Base-by-base conservation (phyloP, 2,329 filamentous ascomycete genomes). In the Aspergillus latus region DNA sequence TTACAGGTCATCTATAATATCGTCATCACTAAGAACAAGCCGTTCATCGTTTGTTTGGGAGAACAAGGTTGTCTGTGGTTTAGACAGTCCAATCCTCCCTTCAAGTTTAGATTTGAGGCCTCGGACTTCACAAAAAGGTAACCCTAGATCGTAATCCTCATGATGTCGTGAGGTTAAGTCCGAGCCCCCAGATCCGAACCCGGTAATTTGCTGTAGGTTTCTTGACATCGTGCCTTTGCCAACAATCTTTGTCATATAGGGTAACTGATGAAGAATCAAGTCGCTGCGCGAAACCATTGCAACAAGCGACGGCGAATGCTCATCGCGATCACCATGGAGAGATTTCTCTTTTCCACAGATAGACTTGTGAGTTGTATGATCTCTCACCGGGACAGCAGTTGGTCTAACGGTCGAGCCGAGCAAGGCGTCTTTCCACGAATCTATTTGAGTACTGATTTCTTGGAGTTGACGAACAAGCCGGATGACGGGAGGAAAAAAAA, bases 401-500 rank as follows among this genome's bases (percentile, higher is more conserved):
- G 60, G 82, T 60, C 57, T 71, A 66, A 60, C 71, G 73, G 37
- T 67, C 68, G 32, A 71, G 55, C 69, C 61, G 10, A 72, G 62
- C 45, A 62, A 70, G 53, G 60, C 74, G 59, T 54, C 74, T 70
- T 62, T 68, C 74, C 69, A 80, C 43, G 68, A 58, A 60, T 72
- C 51, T 57, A 96, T 76, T 1, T 90, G 72, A 0, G 84, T 86
- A 59, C 90, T 88, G 5, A 93, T 81, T 69, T 97, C 92, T 69
- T 97, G 92, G 60, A 85, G 88, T 54, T 86, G 83, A 58, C 88
- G 83, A 91, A 92, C 96, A 10, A 97, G 74, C 64, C 91, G 91
- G 42, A 96, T 77, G 54, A 88, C 91, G 0, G 86, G 86, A 0
- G 94, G 94, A 67, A 94, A 99, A 64, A 92, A 95, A 90, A 99